Evolutionary conservation across 352 stramenopile genomes (phyloP).

Genomic region (Elongisporangium undulatum): DNA sequence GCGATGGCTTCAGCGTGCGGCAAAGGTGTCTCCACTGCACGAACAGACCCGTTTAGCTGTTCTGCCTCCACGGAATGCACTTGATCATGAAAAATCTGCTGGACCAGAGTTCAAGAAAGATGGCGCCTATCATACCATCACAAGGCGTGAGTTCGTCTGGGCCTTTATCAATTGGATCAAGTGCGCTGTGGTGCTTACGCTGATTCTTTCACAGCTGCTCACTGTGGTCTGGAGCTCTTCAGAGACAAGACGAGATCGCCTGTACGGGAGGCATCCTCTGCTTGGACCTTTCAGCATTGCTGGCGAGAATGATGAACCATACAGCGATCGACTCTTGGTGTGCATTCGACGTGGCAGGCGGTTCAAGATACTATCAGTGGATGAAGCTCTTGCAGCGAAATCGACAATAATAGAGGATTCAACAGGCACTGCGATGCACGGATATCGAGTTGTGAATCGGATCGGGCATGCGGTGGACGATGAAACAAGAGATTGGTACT

Average conservation of each 20-base stretch:
- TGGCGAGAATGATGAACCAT: slow-evolving; percentile 43
- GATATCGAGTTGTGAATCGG: slow-evolving; percentile 22
- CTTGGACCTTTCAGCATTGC: slow-evolving; percentile 11
- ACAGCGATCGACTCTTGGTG: slow-evolving; percentile 30
- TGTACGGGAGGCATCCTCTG: slow-evolving; percentile 9
- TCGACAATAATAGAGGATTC: slow-evolving; percentile 2
- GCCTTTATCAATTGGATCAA: slow-evolving; percentile 23
- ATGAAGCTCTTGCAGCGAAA: slow-evolving; percentile 8
- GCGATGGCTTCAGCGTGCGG: too few relatives aligned
- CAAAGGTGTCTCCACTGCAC: too few relatives aligned
- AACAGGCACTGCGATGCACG: slow-evolving; percentile 8
- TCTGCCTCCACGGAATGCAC: too few relatives aligned
- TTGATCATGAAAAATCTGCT: too few relatives aligned
- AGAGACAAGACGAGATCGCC: not conserved
- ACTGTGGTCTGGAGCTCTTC: slow-evolving; percentile 16
- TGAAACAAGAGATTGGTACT: not conserved
- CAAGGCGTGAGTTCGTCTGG: slow-evolving; percentile 7
- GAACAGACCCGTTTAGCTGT: too few relatives aligned
- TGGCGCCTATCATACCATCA: too few relatives aligned
- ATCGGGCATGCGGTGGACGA: not conserved
- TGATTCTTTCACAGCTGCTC: slow-evolving; percentile 28
- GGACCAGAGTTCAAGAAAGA: too few relatives aligned
- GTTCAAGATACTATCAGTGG: slow-evolving; percentile 29
- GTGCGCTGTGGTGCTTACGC: slow-evolving; percentile 19
- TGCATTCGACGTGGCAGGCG: slow-evolving; percentile 19